Conservation (phyloP, 495 filamentous ascomycete genomes). For the Cercophora newfieldiana region DNA sequence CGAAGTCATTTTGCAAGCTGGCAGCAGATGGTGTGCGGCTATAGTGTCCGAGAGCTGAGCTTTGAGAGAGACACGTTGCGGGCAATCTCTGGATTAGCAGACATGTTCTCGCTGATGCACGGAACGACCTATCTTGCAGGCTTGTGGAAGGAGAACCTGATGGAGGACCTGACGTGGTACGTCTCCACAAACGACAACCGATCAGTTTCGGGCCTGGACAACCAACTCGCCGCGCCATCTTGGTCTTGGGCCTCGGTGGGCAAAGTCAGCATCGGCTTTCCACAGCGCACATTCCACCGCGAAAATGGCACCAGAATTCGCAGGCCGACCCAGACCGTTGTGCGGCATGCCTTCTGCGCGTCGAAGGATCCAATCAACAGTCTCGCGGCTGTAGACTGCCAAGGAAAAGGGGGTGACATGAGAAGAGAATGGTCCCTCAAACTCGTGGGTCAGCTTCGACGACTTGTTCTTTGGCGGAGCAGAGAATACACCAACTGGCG, state of each 20-base stretch:
- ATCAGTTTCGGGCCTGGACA: background rate
- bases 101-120: conserved; percentile 14
- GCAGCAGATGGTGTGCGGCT: conserved; percentile 18
- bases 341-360: background rate
- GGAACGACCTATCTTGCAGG: conserved; percentile 25
- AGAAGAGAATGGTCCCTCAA: background rate
- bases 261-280: conserved; percentile 21
- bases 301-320: background rate
- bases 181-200: conserved; percentile 22
- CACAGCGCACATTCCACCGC: background rate
- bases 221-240: conserved; percentile 9
- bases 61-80: conserved; percentile 15
- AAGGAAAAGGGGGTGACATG: too few species aligned
- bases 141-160: conserved; percentile 27
- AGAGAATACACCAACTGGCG: background rate
- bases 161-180: conserved; percentile 25
- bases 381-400: background rate
- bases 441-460: background rate
- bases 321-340: background rate
- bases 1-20: conserved; percentile 21
- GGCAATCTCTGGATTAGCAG: conserved; percentile 19
- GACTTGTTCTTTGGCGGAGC: background rate
- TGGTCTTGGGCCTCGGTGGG: conserved; percentile 31
- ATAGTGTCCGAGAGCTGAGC: conserved; percentile 21
- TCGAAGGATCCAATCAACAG: background rate